A percentile compares a stretch with the other conserved stretches of the same genome.
phyloP scores from a whole-genome alignment of 139 green algal genomes.

The Micromonas pusilla region DNA sequence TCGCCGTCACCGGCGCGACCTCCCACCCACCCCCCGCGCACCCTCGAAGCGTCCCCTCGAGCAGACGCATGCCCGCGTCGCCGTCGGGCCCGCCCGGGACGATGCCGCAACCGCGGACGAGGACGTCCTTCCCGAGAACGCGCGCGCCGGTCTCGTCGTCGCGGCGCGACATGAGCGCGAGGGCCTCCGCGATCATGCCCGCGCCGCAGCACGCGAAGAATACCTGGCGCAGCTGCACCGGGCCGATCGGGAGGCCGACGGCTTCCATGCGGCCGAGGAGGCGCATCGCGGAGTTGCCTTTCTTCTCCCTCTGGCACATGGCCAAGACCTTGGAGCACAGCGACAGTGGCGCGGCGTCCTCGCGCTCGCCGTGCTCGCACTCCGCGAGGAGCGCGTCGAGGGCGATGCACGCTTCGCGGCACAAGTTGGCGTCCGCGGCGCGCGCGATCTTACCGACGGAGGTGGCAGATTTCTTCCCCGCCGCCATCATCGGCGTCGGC shows the following conservation, averaged over 20 bases:
- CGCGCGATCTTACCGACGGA: neutral
- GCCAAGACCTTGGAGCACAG: neutral
- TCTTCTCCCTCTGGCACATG: neutral
- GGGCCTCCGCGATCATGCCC: neutral
- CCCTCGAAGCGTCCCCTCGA: slow-evolving; percentile 1
- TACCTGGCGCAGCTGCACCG: neutral
- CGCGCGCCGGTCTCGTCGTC: neutral
- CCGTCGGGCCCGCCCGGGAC: neutral
- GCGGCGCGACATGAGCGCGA: neutral
- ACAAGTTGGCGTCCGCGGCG: neutral
- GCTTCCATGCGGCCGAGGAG: neutral
- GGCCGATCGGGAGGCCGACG: neutral
- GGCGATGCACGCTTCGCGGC: neutral
- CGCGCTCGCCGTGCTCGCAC: neutral
- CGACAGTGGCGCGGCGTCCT: neutral
- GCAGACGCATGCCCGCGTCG: neutral
- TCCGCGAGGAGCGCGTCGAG: neutral
- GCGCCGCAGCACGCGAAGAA: slow-evolving; percentile 5
- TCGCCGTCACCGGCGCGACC: neutral
- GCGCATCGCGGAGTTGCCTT: neutral
- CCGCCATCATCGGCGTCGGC: neutral
- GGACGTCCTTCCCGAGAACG: slow-evolving; percentile 4
- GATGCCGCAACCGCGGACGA: slow-evolving; percentile 4
- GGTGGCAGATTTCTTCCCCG: neutral
- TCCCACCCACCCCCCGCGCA: slow-evolving; percentile 6